These are phyloP conservation scores for Phytopythium mirpurense DNA, from an alignment of 352 stramenopile genomes.

Conservation along the genomic window DNA sequence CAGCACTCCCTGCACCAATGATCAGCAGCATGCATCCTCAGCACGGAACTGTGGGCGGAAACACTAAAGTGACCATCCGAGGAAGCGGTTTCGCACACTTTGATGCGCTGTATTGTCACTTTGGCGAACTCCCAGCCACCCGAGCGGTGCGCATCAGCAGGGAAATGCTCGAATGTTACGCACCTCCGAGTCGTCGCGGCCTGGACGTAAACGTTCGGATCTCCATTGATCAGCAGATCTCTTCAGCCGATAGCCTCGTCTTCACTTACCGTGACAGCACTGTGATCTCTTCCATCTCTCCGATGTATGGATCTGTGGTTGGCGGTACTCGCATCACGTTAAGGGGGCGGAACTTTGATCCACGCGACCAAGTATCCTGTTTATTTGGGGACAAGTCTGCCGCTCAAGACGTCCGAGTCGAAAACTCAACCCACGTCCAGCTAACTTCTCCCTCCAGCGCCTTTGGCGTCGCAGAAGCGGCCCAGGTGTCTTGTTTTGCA, in stretches of 20 bases:
- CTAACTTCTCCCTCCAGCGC: slow-evolving; percentile 13
- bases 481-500: slow-evolving; percentile 18
- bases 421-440: slow-evolving; percentile 15
- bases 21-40: slow-evolving; percentile 16
- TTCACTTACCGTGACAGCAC: slow-evolving; percentile 25
- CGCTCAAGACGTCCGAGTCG: slow-evolving; percentile 1
- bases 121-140: slow-evolving; percentile 11
- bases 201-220: slow-evolving; percentile 10
- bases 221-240: slow-evolving; percentile 19
- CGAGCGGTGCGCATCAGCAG: slow-evolving; percentile 6
- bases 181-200: slow-evolving; percentile 14
- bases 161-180: slow-evolving; percentile 17
- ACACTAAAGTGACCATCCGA: slow-evolving; percentile 13
- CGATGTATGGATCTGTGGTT: slow-evolving; percentile 23
- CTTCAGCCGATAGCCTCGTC: slow-evolving; percentile 8
- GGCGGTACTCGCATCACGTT: slow-evolving; percentile 18
- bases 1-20: slow-evolving; percentile 8
- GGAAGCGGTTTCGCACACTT: slow-evolving; percentile 14
- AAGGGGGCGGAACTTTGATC: slow-evolving; percentile 18
- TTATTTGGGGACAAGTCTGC: slow-evolving; percentile 16
- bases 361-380: slow-evolving; percentile 18
- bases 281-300: slow-evolving; percentile 12
- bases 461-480: slow-evolving; percentile 1
- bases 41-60: slow-evolving; percentile 14
- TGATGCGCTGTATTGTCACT: slow-evolving; percentile 21